Conservation (phyloP, 1,284 basidiomycete species). For the Sphagnurus paluster region DNA sequence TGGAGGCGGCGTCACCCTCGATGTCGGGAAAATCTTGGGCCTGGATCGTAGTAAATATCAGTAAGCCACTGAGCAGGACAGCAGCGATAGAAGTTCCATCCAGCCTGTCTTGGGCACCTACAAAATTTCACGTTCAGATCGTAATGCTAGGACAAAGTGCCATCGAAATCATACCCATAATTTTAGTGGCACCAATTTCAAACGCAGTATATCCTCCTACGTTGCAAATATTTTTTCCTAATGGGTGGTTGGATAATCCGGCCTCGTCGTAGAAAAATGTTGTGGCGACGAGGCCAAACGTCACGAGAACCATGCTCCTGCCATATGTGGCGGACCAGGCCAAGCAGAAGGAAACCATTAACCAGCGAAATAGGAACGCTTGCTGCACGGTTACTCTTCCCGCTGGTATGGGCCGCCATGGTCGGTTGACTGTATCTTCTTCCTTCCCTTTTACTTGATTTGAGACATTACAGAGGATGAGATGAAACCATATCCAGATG, state of each 20-base stretch:
- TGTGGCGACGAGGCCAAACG: neutral
- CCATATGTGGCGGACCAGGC: constrained; percentile 20
- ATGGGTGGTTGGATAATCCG: constrained; percentile 20
- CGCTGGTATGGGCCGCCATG: constrained; percentile 36
- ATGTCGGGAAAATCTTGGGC: constrained; percentile 40
- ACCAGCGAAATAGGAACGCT: constrained; percentile 30
- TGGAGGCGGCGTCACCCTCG: constrained; percentile 30
- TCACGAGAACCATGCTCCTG: neutral
- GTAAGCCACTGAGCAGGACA: constrained; percentile 26
- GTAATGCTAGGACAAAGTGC: neutral
- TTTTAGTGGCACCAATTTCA: constrained; percentile 31
- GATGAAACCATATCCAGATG: constrained; percentile 45
- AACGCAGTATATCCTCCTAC: constrained; percentile 30
- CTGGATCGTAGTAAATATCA: constrained; percentile 37
- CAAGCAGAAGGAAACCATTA: constrained; percentile 25
- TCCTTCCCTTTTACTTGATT: constrained; percentile 36
- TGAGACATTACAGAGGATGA: constrained; percentile 40
- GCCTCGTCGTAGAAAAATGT: constrained; percentile 29
- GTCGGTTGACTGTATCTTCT: constrained; percentile 35
- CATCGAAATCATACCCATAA: constrained; percentile 26
- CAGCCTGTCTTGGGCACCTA: constrained; percentile 13
- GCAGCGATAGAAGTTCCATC: constrained; percentile 20
- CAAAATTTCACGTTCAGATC: neutral
- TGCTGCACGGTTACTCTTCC: constrained; percentile 24
- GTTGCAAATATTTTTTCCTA: constrained; percentile 31